These are phyloP conservation scores for Hypomyces rosellus DNA, from an alignment of 2,329 filamentous ascomycete genomes.

Conservation along the genomic window DNA sequence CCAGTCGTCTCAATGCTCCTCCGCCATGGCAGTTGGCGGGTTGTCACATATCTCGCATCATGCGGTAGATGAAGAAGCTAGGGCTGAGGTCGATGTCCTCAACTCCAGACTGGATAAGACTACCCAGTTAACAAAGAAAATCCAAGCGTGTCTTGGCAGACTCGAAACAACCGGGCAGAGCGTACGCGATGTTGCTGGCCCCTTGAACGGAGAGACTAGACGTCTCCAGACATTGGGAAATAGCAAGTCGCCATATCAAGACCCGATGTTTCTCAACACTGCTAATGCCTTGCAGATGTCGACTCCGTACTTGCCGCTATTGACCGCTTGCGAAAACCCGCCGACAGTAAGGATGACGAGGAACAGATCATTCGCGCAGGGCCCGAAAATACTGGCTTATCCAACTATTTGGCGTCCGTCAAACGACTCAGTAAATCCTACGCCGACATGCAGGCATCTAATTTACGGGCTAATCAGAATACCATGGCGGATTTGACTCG, in stretches of 20 bases:
- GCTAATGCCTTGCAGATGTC: conserved; percentile 54
- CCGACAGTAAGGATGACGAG: conserved; percentile 85
- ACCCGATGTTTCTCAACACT: background rate
- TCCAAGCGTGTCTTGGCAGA: conserved; percentile 77
- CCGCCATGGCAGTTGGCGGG: conserved; percentile 44
- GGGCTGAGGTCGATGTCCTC: conserved; percentile 63
- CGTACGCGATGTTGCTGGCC: conserved; percentile 85
- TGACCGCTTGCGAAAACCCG: conserved; percentile 80
- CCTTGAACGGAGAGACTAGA: conserved; percentile 87
- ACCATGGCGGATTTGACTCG: conserved; percentile 74
- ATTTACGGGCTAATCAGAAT: conserved; percentile 84
- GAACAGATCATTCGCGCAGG: conserved; percentile 85
- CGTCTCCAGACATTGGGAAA: conserved; percentile 79
- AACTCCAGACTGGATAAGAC: conserved; percentile 82
- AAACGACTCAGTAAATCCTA: conserved; percentile 85
- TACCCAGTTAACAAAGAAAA: conserved; percentile 88
- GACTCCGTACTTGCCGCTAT: conserved; percentile 82
- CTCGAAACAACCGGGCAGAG: conserved; percentile 85
- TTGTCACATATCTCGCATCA: conserved; percentile 36
- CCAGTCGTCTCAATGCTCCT: background rate
- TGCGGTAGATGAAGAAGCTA: conserved; percentile 58
- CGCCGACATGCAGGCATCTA: conserved; percentile 78
- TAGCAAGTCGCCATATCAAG: conserved; percentile 44
- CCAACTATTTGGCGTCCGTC: conserved; percentile 81
- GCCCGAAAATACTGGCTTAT: conserved; percentile 75